Conservation (phyloP, 306 rosid genomes). For the Trichosanthes truncata region DNA sequence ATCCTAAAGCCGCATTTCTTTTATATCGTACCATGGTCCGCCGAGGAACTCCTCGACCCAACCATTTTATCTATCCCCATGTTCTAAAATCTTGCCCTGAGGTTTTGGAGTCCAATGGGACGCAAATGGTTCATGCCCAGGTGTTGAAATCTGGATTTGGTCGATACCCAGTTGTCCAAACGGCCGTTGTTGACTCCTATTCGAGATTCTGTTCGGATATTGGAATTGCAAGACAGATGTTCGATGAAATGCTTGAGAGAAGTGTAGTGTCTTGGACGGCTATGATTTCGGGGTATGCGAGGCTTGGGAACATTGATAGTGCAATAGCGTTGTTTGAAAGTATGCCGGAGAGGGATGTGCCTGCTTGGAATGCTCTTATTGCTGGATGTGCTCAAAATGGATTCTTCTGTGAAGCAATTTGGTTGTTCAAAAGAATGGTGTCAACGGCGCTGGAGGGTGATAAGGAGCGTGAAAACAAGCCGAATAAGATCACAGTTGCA, state of each 20-base stretch:
- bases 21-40: constrained; percentile 46
- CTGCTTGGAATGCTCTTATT: constrained; percentile 72
- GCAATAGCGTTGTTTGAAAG: constrained; percentile 46
- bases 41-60: constrained; percentile 23
- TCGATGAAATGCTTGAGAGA: constrained; percentile 58
- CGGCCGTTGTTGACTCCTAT: constrained; percentile 51
- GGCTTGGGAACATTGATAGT: constrained; percentile 42
- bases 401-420: constrained; percentile 43
- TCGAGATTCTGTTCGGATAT: constrained; percentile 20
- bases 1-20: constrained; percentile 21
- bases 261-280: constrained; percentile 62
- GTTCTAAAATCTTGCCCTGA: constrained; percentile 36
- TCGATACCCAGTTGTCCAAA: constrained; percentile 47
- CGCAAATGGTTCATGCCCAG: constrained; percentile 37
- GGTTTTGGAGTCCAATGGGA: constrained; percentile 18
- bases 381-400: constrained; percentile 77
- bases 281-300: constrained; percentile 52
- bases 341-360: constrained; percentile 59
- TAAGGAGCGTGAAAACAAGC: constrained; percentile 21
- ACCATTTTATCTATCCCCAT: constrained; percentile 56
- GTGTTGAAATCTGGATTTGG: constrained; percentile 52
- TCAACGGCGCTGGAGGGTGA: constrained; percentile 13
- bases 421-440: constrained; percentile 47
- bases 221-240: constrained; percentile 33
- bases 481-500: constrained; percentile 53